These are phyloP conservation scores for Helianthus tuberosus DNA, from an alignment of 129 eudicot species.

Conservation along the genomic window DNA sequence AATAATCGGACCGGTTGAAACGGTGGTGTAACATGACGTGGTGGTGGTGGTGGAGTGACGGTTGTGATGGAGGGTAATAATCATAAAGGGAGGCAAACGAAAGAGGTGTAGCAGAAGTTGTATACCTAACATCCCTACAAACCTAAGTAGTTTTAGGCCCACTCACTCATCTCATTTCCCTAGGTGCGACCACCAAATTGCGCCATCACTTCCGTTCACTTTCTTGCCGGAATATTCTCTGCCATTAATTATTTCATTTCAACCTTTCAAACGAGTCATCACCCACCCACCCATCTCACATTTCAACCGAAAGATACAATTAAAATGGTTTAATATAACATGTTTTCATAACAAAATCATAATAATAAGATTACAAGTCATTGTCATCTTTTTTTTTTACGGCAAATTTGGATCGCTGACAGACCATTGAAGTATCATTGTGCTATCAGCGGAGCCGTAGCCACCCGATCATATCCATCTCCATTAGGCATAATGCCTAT, in stretches of 20 bases:
- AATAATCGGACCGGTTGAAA: not conserved
- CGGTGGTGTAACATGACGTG: conserved; percentile 20
- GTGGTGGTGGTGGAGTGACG: conserved; percentile 6
- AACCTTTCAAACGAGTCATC: conserved; percentile 22
- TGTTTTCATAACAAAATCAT: not conserved
- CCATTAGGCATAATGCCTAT: too few relatives aligned
- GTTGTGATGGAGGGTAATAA: not conserved
- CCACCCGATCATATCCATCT: too few relatives aligned
- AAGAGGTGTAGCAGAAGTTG: conserved; percentile 41
- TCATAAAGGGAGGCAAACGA: conserved; percentile 30
- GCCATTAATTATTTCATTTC: conserved; percentile 15
- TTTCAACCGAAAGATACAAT: not conserved
- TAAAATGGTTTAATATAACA: not conserved
- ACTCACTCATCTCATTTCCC: conserved; percentile 39
- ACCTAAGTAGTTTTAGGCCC: conserved; percentile 34
- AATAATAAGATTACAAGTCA: not conserved
- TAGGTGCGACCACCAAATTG: conserved; percentile 29
- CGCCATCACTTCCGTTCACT: conserved; percentile 36
- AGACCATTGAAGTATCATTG: too few relatives aligned
- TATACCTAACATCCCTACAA: conserved; percentile 37
- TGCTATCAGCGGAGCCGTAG: too few relatives aligned
- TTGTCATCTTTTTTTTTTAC: not conserved
- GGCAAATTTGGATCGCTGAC: too few relatives aligned
- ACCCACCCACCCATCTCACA: conserved; percentile 11
- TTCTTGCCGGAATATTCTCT: conserved; percentile 34